Conservation (phyloP, 495 filamentous ascomycete species). For the Tetracladium setigerum region DNA sequence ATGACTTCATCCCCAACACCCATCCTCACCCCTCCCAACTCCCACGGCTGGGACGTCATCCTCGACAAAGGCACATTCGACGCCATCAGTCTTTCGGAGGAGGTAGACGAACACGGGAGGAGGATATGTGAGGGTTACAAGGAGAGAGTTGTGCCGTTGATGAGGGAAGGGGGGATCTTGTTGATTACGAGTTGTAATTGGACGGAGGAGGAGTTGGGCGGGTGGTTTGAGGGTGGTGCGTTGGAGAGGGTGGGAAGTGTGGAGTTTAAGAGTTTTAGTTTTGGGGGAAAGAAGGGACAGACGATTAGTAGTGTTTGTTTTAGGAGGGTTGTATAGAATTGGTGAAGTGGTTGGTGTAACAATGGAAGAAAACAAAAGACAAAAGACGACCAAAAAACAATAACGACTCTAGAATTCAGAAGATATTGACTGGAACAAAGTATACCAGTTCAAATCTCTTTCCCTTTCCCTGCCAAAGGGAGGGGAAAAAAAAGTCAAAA, state of each 20-base stretch:
- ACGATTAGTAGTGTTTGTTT: constrained; percentile 82
- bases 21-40: constrained; percentile 28
- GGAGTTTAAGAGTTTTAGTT: constrained; percentile 75
- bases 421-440: too few species aligned
- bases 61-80: constrained; percentile 98
- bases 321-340: too few species aligned
- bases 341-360: too few species aligned
- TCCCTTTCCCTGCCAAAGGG: too few species aligned
- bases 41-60: constrained; percentile 69
- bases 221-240: constrained; percentile 56
- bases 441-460: too few species aligned
- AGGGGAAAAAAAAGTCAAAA: too few species aligned
- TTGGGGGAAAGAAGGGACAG: constrained; percentile 80
- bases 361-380: too few species aligned
- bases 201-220: constrained; percentile 79
- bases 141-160: constrained; percentile 50
- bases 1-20: constrained; percentile 37
- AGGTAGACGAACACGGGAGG: constrained; percentile 41
- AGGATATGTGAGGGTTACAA: constrained; percentile 69
- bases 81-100: constrained; percentile 69
- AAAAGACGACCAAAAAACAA: too few species aligned
- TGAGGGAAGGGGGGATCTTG: constrained; percentile 64
- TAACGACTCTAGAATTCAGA: too few species aligned
- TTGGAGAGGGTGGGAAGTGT: constrained; percentile 56
- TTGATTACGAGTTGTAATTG: constrained; percentile 95